phyloP scores from a whole-genome alignment of 495 filamentous ascomycete species.

The Annulohypoxylon nitens region DNA sequence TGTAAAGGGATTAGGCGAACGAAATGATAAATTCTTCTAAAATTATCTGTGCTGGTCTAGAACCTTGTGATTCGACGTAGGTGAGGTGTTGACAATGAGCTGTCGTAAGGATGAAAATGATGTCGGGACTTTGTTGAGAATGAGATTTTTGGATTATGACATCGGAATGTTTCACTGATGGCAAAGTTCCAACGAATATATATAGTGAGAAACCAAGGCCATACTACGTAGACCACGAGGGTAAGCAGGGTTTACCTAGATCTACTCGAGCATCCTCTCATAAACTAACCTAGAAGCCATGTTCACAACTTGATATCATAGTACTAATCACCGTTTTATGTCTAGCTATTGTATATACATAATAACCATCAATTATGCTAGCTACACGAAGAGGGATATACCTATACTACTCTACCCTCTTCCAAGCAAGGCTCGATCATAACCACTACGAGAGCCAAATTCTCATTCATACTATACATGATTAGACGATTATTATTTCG shows the following conservation, averaged over 20 bases:
- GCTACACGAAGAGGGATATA: neutral
- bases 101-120: neutral
- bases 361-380: constrained; percentile 1
- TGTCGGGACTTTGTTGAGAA: no score
- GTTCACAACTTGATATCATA: no score
- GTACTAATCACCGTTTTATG: no score
- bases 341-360: no score
- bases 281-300: no score
- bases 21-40: constrained; percentile 50
- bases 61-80: constrained; percentile 2
- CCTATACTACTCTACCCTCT: neutral
- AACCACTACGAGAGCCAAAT: neutral
- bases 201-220: no score
- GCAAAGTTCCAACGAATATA: no score
- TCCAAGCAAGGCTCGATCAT: neutral
- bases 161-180: no score
- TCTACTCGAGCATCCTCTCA: no score
- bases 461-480: neutral
- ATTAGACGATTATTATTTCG: neutral
- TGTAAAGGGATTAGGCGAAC: constrained; percentile 57
- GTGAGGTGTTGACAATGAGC: neutral
- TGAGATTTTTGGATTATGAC: no score
- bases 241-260: no score
- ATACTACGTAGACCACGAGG: no score
- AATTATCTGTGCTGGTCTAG: constrained; percentile 21